Conservation (phyloP, 257 asterid species). For the Nicotiana undulata region DNA sequence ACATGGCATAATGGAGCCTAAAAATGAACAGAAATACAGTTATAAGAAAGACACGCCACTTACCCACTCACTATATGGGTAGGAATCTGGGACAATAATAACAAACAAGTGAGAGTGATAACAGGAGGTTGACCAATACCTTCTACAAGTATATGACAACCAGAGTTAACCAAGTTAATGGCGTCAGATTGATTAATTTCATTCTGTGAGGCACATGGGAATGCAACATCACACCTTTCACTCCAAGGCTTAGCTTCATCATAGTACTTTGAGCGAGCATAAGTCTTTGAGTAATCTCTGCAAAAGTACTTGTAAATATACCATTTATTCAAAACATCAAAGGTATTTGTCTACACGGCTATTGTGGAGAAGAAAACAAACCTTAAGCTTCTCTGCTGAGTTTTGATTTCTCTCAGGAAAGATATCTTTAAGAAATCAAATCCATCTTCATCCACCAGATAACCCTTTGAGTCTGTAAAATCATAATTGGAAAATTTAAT, state of each 20-base stretch:
- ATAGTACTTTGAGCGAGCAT: slow-evolving; percentile 91
- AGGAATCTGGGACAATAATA: slow-evolving; percentile 1
- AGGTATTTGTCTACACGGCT: neutral
- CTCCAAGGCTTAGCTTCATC: slow-evolving; percentile 94
- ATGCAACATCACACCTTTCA: slow-evolving; percentile 93
- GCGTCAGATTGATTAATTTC: slow-evolving; percentile 94
- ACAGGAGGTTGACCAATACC: slow-evolving; percentile 32
- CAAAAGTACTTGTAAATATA: slow-evolving; percentile 25
- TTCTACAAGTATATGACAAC: slow-evolving; percentile 88
- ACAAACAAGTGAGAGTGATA: neutral
- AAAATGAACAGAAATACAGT: slow-evolving; percentile 11
- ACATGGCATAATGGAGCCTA: slow-evolving; percentile 97
- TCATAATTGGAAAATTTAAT: slow-evolving; percentile 11
- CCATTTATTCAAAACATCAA: slow-evolving; percentile 7
- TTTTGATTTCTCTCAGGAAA: slow-evolving; percentile 77
- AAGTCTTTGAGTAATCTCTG: slow-evolving; percentile 96
- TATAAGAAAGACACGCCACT: neutral
- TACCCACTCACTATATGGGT: neutral
- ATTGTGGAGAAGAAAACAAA: slow-evolving; percentile 13
- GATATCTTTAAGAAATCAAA: slow-evolving; percentile 90
- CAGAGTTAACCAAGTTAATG: slow-evolving; percentile 72
- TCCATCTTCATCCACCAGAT: slow-evolving; percentile 96
- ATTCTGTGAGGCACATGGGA: slow-evolving; percentile 93
- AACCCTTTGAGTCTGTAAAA: slow-evolving; percentile 83
- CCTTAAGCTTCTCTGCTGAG: slow-evolving; percentile 95